Evolutionary conservation across 164 flowering plant species (phyloP).

Genomic region (Magnolia kwangsiensis): DNA sequence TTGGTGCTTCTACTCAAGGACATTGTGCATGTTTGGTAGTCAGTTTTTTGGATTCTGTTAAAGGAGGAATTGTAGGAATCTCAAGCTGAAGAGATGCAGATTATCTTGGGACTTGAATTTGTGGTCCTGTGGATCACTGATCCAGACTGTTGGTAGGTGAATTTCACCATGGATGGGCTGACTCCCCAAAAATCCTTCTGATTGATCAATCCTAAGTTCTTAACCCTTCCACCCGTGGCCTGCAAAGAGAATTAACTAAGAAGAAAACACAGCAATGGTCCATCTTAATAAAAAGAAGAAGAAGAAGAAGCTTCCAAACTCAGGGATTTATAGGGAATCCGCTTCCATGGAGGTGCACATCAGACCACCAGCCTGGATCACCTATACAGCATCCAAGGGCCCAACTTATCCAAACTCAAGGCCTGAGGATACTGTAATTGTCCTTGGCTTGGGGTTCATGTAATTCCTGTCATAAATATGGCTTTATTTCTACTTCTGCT

Average conservation of each 20-base stretch:
- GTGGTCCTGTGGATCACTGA: neutral
- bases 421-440: neutral
- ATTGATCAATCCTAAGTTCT: neutral
- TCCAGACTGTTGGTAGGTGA: neutral
- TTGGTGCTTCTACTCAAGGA: conserved; percentile 17
- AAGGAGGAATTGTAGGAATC: neutral
- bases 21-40: neutral
- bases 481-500: neutral
- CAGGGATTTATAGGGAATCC: neutral
- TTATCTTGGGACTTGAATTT: neutral
- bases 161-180: neutral
- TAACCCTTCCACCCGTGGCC: neutral
- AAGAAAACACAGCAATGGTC: neutral
- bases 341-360: neutral
- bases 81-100: neutral
- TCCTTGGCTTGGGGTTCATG: neutral
- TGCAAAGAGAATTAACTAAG: neutral
- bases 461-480: neutral
- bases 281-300: neutral
- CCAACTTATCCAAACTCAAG: neutral
- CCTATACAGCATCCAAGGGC: neutral
- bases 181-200: neutral
- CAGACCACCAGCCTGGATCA: neutral
- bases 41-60: no score
- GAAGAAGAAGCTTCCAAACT: neutral